Percentiles rank a stretch among this genome's conserved stretches.
phyloP scores from a whole-genome alignment of 2,329 filamentous ascomycete species.

The Verticillium nonalfalfae region DNA sequence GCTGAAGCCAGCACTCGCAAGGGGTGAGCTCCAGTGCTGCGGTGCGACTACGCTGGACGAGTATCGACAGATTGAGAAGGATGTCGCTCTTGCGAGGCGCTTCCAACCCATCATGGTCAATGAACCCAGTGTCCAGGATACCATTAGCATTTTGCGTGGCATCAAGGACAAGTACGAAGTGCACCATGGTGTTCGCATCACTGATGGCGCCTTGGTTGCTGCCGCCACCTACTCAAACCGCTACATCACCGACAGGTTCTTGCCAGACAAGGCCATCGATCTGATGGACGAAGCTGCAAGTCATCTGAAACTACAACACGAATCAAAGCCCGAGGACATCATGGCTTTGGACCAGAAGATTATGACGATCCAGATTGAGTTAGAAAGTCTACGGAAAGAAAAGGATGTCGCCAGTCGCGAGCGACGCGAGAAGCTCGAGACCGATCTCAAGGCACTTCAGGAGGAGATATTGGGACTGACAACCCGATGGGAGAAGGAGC shows the following conservation, averaged over 20 bases:
- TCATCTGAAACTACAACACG: conserved; percentile 84
- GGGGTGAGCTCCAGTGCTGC: conserved; percentile 91
- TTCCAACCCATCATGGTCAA: conserved; percentile 95
- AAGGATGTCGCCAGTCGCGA: conserved; percentile 86
- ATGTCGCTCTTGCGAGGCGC: conserved; percentile 82
- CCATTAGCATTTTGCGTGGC: conserved; percentile 88
- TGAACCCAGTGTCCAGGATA: conserved; percentile 85
- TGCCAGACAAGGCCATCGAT: conserved; percentile 96
- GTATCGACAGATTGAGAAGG: conserved; percentile 91
- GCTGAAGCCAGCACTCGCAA: conserved; percentile 85
- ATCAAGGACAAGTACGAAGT: conserved; percentile 98
- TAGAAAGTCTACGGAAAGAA: conserved; percentile 91
- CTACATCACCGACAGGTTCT: conserved; percentile 92
- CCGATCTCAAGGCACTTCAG: conserved; percentile 68
- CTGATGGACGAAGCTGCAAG: conserved; percentile 93
- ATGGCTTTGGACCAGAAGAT: conserved; percentile 89
- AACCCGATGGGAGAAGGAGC: conserved; percentile 85
- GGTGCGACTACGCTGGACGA: conserved; percentile 91
- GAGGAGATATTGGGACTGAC: conserved; percentile 70
- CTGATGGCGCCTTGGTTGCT: conserved; percentile 84
- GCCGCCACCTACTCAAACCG: conserved; percentile 90
- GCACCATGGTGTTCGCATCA: conserved; percentile 93
- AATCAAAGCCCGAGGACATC: conserved; percentile 94
- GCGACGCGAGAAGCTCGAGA: conserved; percentile 77
- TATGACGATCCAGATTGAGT: conserved; percentile 94